These are phyloP conservation scores for Fusarium tjaetaba DNA, from an alignment of 2,329 filamentous ascomycete species.

Conservation along the genomic window DNA sequence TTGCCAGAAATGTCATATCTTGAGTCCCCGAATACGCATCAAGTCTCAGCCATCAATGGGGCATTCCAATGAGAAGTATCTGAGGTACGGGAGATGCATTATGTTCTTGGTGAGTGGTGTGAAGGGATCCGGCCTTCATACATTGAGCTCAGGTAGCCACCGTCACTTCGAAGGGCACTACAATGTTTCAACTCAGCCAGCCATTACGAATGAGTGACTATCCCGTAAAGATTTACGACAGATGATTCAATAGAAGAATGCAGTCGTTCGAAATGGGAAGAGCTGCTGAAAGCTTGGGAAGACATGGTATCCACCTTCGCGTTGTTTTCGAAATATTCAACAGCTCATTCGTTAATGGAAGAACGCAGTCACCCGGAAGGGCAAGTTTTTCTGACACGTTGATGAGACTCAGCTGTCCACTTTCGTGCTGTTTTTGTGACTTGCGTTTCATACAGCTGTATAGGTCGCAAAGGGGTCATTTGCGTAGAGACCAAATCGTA, in stretches of 20 bases:
- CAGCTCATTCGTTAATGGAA: not conserved
- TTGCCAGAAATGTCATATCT: not conserved
- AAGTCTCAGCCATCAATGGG: not conserved
- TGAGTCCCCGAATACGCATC: too few species aligned
- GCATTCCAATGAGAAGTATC: too few species aligned
- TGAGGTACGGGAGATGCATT: too few species aligned
- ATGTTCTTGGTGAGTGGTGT: too few species aligned
- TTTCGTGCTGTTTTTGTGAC: not conserved
- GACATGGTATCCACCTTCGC: not conserved
- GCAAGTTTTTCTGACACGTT: accelerated
- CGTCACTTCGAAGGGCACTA: too few species aligned
- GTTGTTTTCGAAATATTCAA: not conserved
- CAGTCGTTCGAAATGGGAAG: not conserved
- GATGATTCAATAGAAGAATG: not conserved
- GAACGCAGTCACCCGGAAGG: not conserved
- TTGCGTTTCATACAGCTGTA: not conserved
- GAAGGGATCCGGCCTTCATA: accelerated
- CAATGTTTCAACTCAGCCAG: too few species aligned
- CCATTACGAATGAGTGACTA: not conserved
- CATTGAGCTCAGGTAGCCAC: too few species aligned
- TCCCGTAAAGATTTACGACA: not conserved
- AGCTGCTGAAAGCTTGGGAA: not conserved
- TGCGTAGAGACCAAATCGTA: accelerated
- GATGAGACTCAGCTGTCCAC: not conserved
- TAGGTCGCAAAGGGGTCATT: not conserved